Percentiles rank a stretch among this genome's conserved stretches.
Conservation (phyloP, 257 asterid species). For the Coffea eugenioides region DNA sequence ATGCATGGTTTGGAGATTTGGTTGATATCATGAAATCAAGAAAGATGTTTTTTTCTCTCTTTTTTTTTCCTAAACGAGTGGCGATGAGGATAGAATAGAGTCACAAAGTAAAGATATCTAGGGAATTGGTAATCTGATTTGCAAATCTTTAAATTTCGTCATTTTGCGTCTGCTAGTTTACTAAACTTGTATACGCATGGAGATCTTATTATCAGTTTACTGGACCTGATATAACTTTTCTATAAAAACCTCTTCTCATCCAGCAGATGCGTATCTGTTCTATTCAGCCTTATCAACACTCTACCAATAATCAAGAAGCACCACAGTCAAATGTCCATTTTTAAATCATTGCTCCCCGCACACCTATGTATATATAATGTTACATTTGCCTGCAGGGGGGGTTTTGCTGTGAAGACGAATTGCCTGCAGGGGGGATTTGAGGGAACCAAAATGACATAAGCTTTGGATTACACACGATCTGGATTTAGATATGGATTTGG, state of each 20-base stretch:
- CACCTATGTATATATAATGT: neutral
- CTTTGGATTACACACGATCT: neutral
- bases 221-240: neutral
- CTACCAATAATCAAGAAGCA: slow-evolving; percentile 9
- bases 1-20: slow-evolving; percentile 1
- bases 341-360: neutral
- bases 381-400: neutral
- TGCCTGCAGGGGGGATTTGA: slow-evolving; percentile 18
- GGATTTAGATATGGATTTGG: neutral
- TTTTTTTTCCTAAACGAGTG: neutral
- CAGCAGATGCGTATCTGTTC: neutral
- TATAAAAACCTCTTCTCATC: neutral
- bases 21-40: slow-evolving; percentile 10
- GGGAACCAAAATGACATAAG: slow-evolving; percentile 11
- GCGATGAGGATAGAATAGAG: slow-evolving; percentile 1
- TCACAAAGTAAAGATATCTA: slow-evolving; percentile 10
- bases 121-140: slow-evolving; percentile 13
- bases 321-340: neutral
- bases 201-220: neutral
- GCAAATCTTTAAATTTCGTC: slow-evolving; percentile 18
- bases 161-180: neutral
- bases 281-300: slow-evolving; percentile 14
- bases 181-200: neutral
- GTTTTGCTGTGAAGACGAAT: neutral
- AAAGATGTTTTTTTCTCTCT: neutral